phyloP scores from a whole-genome alignment of 306 rosid species.

The Albizia julibrissin region DNA sequence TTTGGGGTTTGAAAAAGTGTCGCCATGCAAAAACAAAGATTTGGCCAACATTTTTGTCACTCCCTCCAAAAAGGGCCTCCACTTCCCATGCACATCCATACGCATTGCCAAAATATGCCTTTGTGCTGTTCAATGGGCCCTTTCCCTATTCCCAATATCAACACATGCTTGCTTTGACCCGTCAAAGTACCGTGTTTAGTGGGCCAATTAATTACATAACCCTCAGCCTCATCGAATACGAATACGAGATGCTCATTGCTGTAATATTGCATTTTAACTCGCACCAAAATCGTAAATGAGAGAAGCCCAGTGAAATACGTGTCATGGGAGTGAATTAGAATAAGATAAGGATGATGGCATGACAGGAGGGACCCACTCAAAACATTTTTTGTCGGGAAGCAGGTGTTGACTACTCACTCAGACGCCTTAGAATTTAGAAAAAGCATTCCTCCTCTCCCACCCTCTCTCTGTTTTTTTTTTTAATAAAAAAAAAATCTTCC shows the following conservation, averaged over 20 bases:
- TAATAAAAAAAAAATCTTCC: too few relatives aligned
- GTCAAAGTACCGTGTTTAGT: not conserved
- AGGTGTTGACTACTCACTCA: constrained; percentile 77
- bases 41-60: constrained; percentile 1
- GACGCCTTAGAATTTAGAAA: constrained; percentile 35
- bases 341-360: constrained; percentile 26
- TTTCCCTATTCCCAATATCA: constrained; percentile 10
- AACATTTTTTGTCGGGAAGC: constrained; percentile 64
- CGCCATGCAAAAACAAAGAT: constrained; percentile 56
- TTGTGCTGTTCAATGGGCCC: constrained; percentile 26
- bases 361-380: constrained; percentile 53
- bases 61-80: constrained; percentile 30
- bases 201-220: not conserved
- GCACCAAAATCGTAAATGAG: not conserved
- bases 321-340: not conserved
- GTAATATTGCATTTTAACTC: not conserved
- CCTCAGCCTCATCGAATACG: too few relatives aligned
- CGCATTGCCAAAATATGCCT: not conserved
- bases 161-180: constrained; percentile 21
- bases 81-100: not conserved
- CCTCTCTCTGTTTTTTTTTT: not conserved
- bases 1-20: constrained; percentile 76
- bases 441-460: constrained; percentile 16
- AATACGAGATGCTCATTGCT: too few relatives aligned
- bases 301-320: too few relatives aligned